Evolutionary conservation across 495 filamentous ascomycete species (phyloP).

Genomic region (Aspergillus biplanus): DNA sequence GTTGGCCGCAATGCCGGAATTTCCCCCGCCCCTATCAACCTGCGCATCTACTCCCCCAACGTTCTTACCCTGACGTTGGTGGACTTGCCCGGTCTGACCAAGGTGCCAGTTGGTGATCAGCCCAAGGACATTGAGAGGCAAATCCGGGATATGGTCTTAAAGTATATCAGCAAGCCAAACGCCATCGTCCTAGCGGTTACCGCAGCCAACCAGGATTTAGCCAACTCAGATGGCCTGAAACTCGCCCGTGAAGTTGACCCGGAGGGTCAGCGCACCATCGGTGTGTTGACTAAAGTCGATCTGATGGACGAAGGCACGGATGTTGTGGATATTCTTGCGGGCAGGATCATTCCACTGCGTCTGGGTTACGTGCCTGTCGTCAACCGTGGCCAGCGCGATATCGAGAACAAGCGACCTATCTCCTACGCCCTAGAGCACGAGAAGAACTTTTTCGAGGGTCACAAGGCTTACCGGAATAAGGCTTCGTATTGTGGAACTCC

Average conservation of each 20-base stretch:
- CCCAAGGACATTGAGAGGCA: slow-evolving; percentile 97
- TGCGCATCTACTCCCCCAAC: slow-evolving; percentile 97
- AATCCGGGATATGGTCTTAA: slow-evolving; percentile 98
- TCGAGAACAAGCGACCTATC: slow-evolving; percentile 94
- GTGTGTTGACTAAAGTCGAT: slow-evolving; percentile 98
- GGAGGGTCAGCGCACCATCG: slow-evolving; percentile 97
- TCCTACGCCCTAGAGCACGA: slow-evolving; percentile 92
- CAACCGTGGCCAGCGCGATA: slow-evolving; percentile 98
- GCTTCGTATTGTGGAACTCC: slow-evolving; percentile 97
- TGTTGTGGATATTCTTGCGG: slow-evolving; percentile 98
- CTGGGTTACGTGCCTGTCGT: slow-evolving; percentile 98
- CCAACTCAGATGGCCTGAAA: slow-evolving; percentile 97
- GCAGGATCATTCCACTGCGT: slow-evolving; percentile 93
- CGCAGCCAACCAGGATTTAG: slow-evolving; percentile 94
- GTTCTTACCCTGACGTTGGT: slow-evolving; percentile 97
- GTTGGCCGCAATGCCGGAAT: slow-evolving; percentile 96
- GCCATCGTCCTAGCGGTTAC: slow-evolving; percentile 98
- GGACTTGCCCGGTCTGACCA: slow-evolving; percentile 95
- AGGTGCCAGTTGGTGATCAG: slow-evolving; percentile 98
- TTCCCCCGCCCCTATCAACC: slow-evolving; percentile 92
- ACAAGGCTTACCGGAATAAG: slow-evolving; percentile 99
- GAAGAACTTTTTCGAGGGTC: slow-evolving; percentile 96
- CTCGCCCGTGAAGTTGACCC: slow-evolving; percentile 96
- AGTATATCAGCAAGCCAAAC: slow-evolving; percentile 97
- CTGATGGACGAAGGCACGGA: slow-evolving; percentile 99